Percentiles rank a stretch among this genome's conserved stretches.
phyloP scores from a whole-genome alignment of 1,139 yeast genomes.

The Candida albicans region DNA sequence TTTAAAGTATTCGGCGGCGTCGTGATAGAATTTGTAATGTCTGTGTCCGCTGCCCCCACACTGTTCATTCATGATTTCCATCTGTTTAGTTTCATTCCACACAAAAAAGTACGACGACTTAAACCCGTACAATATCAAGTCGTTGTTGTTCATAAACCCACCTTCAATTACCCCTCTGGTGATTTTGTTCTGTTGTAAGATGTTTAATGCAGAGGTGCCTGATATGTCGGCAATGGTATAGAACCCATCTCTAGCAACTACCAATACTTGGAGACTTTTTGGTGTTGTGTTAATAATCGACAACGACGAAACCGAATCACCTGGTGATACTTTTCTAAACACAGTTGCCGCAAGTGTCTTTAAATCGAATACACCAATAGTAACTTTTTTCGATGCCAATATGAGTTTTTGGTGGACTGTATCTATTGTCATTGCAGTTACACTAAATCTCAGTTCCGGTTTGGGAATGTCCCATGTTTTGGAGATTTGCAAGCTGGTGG shows the following conservation, averaged over 20 bases:
- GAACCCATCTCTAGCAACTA: slow-evolving; percentile 67
- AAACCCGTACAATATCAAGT: slow-evolving; percentile 74
- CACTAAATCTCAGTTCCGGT: slow-evolving; percentile 48
- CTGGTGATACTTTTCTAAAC: slow-evolving; percentile 58
- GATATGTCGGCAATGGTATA: slow-evolving; percentile 39
- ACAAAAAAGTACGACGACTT: slow-evolving; percentile 74
- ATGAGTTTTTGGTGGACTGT: slow-evolving; percentile 41
- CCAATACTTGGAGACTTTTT: slow-evolving; percentile 25
- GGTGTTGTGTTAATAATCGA: slow-evolving; percentile 29
- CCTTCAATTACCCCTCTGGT: slow-evolving; percentile 84
- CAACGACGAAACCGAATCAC: slow-evolving; percentile 74
- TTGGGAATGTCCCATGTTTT: slow-evolving; percentile 32
- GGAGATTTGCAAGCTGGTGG: background rate
- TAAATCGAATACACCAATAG: slow-evolving; percentile 57
- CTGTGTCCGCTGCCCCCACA: slow-evolving; percentile 90
- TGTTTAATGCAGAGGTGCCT: slow-evolving; percentile 17
- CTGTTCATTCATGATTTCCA: slow-evolving; percentile 65
- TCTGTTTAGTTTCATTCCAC: slow-evolving; percentile 79
- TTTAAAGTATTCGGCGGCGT: slow-evolving; percentile 18
- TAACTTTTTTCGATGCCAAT: slow-evolving; percentile 73
- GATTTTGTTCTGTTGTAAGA: slow-evolving; percentile 61
- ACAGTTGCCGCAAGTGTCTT: slow-evolving; percentile 19
- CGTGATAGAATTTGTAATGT: slow-evolving; percentile 59
- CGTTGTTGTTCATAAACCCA: slow-evolving; percentile 50
- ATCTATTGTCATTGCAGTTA: slow-evolving; percentile 56